Evolutionary conservation across 495 filamentous ascomycete species (phyloP).

Genomic region (Daldinia grandis): DNA sequence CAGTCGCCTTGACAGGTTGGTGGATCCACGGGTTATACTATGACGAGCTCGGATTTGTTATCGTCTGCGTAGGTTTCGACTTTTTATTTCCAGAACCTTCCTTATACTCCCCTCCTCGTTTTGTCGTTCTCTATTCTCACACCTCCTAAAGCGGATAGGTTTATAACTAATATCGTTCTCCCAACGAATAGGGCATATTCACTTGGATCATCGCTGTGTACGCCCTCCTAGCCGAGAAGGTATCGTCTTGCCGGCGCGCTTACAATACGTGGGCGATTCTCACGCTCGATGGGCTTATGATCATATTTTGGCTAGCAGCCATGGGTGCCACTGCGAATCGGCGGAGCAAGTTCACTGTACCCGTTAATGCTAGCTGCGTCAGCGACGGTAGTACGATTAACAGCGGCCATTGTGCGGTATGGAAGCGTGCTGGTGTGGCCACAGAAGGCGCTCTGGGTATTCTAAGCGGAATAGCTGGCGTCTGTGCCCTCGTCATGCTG

Average conservation of each 20-base stretch:
- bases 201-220: conserved; percentile 56
- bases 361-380: conserved; percentile 48
- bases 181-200: conserved; percentile 49
- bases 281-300: conserved; percentile 55
- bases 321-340: conserved; percentile 54
- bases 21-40: conserved; percentile 54
- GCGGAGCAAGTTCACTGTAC: conserved; percentile 48
- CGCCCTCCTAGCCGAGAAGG: conserved; percentile 52
- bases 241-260: conserved; percentile 41
- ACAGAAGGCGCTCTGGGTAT: conserved; percentile 39
- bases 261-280: conserved; percentile 60
- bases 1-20: conserved; percentile 49
- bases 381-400: conserved; percentile 51
- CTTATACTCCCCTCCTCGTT: not conserved
- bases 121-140: not conserved
- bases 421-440: conserved; percentile 43
- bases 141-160: not conserved
- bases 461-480: conserved; percentile 53
- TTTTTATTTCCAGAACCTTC: not conserved
- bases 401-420: conserved; percentile 47
- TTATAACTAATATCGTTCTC: conserved; percentile 11
- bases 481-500: conserved; percentile 54
- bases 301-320: conserved; percentile 58
- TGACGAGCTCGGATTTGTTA: conserved; percentile 49
- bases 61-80: conserved; percentile 52